These are phyloP conservation scores for Jacaranda mimosifolia DNA, from an alignment of 257 asterid genomes.

Conservation along the genomic window DNA sequence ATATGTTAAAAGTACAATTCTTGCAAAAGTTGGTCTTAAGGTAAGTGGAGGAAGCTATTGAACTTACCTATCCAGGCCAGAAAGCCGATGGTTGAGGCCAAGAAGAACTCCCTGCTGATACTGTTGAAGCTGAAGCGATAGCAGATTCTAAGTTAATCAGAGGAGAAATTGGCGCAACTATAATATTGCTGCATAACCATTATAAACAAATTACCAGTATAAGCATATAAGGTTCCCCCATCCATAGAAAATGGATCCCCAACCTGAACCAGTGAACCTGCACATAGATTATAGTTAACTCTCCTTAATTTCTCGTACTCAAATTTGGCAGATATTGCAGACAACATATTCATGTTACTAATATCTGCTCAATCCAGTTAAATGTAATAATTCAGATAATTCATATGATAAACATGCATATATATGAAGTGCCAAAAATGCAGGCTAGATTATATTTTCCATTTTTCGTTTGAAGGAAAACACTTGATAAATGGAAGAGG, in stretches of 20 bases:
- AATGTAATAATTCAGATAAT: not conserved
- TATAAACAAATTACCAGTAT: conserved; percentile 61
- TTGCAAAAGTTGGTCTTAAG: not conserved
- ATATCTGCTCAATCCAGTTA: not conserved
- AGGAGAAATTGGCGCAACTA: not conserved
- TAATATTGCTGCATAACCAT: conserved; percentile 9
- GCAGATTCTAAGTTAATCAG: conserved; percentile 21
- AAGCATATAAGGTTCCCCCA: conserved; percentile 97
- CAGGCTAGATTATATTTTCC: conserved; percentile 1
- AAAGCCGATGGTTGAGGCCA: conserved; percentile 72
- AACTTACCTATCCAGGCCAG: conserved; percentile 75
- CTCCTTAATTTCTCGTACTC: not conserved
- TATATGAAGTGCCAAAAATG: not conserved
- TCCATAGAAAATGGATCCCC: conserved; percentile 89
- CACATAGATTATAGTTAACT: conserved; percentile 31
- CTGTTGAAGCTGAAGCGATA: conserved; percentile 61
- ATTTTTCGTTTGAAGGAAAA: conserved; percentile 8
- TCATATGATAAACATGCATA: not conserved
- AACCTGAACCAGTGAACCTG: conserved; percentile 94
- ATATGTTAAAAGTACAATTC: not conserved
- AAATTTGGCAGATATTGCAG: not conserved
- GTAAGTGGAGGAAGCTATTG: not conserved
- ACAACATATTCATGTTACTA: conserved; percentile 1
- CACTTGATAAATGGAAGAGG: conserved; percentile 5
- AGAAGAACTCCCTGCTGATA: conserved; percentile 78